Base-by-base conservation (phyloP, 2,329 filamentous ascomycete species). In the Colletotrichum sublineola region DNA sequence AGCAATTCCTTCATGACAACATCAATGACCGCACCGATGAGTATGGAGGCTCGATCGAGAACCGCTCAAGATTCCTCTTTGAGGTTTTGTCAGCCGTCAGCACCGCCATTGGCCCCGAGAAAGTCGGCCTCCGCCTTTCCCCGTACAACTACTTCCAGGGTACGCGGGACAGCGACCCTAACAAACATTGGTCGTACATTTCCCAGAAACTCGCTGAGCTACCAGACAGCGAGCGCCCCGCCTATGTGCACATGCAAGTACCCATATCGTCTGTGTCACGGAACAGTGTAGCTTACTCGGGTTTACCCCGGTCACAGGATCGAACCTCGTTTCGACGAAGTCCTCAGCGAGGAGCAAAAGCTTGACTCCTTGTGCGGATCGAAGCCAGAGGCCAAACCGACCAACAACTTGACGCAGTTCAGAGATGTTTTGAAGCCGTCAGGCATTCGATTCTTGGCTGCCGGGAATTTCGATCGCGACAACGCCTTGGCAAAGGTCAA, bases 1-100 rank as follows among this genome's bases (percentile, higher is more conserved):
- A 90, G 60, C 88, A 91, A 55, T 92, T 92, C 76, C 81, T 89
- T 0, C 87, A 84, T 7, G 83, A 85, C 24, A 81, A 84, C 20
- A 84, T 83, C 46, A 90, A 90, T 75, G 78, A 81, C 42, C 82
- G 88, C 4, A 83, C 83, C 0, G 88, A 90, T 74, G 74, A 82
- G 46, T 90, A 88, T 24, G 88, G 88, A 1, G 87, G 88, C 0
- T 83, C 80, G 18, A 79, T 89, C 3, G 83, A 87, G 66, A 89
- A 89, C 68, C 80, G 88, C 1, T 85, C 84, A n/a, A 82, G 87
- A 1, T 79, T 90, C 20, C 78, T 86, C 15, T 57, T 84, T 18
- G 87, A 90, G 55, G 81, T 89, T 14, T 76, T 86, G 1, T 76
- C 83, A 40, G 80, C 81, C 2, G 76, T 85, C 0, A 78, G 81